Evolutionary conservation across 306 rosid species (phyloP), one percentile per base, ranked within the genome.

Genomic region (Trifolium subterraneum): DNA sequence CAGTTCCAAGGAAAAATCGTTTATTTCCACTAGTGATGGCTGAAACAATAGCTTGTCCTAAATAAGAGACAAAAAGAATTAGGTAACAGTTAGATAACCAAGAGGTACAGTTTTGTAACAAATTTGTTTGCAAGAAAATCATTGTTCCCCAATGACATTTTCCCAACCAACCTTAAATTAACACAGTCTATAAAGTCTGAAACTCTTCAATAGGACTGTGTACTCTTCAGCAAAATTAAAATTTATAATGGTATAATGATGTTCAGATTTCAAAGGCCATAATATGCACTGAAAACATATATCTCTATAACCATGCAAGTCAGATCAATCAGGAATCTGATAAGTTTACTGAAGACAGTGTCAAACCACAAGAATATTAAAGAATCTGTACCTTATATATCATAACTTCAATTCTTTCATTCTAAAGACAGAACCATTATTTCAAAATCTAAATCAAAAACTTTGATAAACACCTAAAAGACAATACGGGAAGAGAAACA

Each of bases 1-100:
- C 97, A 47, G 96, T 89, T 79, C 98, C 98, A 31, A 93, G 91
- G 83, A 93, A 93, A 79, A 89, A 93, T 72, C 78, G 79, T 77
- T 83, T 93, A 66, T 90, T 89, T 84, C 97, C 97, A 65, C 93
- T 85, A 1, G 91, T 91, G 25, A 93, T 92, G 74, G 96, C 96
- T 7, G 93, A 84, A 29, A 91, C 96, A 68, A 93, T 83, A 61
- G 96, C 91, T 70, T 84, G 87, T 75, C 93, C 97, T 91, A 73
- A 1, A 87, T 31, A 73, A 63, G 60, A 66, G 64, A 64, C 8
- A 20, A 71, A 74, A 7, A 5, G 8, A 44, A 72, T 35, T 44
- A 78, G 67, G 63, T 2, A 41, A 63, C 23, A 51, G 42, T 55
- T 70, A 72, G 59, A 73, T 55, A 69, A 33, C 16, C 70, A 50